phyloP scores from a whole-genome alignment of 2,329 filamentous ascomycete genomes.

The Dothideomycetidae sp. region DNA sequence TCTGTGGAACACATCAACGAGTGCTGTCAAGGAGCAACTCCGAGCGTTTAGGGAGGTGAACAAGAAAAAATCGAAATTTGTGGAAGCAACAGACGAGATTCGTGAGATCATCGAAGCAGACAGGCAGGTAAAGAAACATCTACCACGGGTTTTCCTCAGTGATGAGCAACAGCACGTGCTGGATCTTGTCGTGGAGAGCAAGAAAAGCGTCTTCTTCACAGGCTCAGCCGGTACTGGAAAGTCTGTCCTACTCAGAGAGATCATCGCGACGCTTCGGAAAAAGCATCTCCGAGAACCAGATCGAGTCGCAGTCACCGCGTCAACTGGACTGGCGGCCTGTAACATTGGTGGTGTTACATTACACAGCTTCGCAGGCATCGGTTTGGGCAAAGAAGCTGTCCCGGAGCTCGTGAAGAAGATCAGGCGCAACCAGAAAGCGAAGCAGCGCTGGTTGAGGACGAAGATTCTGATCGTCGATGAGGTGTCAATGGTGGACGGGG shows the following conservation, averaged over 20 bases:
- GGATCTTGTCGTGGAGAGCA: slow-evolving; percentile 63
- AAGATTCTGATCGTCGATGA: slow-evolving; percentile 87
- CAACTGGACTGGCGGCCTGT: slow-evolving; percentile 87
- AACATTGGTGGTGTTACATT: slow-evolving; percentile 93
- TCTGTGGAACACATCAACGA: slow-evolving; percentile 62
- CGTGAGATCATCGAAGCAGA: slow-evolving; percentile 35
- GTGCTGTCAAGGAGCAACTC: slow-evolving; percentile 62
- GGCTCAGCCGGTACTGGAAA: slow-evolving; percentile 91
- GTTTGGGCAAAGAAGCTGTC: slow-evolving; percentile 78
- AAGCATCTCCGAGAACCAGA: slow-evolving; percentile 69
- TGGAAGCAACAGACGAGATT: slow-evolving; percentile 23
- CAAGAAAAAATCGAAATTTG: slow-evolving; percentile 37
- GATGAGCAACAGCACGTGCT: slow-evolving; percentile 76
- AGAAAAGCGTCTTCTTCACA: slow-evolving; percentile 92
- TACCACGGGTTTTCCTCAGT: slow-evolving; percentile 56
- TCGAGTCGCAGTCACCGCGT: slow-evolving; percentile 82
- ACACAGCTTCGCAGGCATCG: slow-evolving; percentile 92
- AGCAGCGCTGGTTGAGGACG: slow-evolving; percentile 74
- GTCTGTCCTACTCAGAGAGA: slow-evolving; percentile 85
- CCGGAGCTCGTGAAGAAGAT: slow-evolving; percentile 79
- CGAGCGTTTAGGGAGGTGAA: slow-evolving; percentile 54
- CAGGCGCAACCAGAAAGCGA: slow-evolving; percentile 73
- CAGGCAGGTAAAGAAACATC: slow-evolving; percentile 26
- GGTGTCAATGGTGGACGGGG: slow-evolving; percentile 95
- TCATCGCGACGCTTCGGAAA: slow-evolving; percentile 64